phyloP scores from a whole-genome alignment of 2,329 filamentous ascomycete genomes.

The Penicillium thymicola region DNA sequence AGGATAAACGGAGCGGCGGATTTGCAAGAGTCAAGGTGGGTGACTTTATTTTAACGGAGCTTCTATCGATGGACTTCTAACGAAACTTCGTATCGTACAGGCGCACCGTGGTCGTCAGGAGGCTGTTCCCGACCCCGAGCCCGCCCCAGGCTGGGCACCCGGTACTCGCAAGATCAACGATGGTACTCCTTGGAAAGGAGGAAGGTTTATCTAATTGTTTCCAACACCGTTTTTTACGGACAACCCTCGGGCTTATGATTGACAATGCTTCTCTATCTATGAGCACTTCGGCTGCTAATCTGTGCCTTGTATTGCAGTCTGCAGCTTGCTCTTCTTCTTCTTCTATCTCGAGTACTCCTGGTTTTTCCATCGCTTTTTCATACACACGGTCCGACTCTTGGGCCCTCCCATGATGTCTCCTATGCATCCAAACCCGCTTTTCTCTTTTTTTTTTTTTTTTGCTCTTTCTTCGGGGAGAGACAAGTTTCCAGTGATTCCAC shows the following conservation, averaged over 20 bases:
- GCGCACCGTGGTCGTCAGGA: not conserved
- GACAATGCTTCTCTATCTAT: not conserved
- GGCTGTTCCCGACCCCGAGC: not conserved
- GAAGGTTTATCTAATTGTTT: not conserved
- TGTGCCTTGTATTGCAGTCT: not conserved
- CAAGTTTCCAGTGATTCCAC: not conserved
- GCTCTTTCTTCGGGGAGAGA: not conserved
- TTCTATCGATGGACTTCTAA: not conserved
- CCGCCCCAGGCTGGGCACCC: not conserved
- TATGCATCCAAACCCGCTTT: not conserved
- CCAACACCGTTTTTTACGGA: not conserved
- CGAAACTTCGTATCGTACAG: not conserved
- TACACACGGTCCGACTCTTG: not conserved
- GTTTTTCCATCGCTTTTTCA: not conserved
- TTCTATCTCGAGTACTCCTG: not conserved
- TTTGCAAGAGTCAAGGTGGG: conserved; percentile 5
- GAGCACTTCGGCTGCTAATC: not conserved
- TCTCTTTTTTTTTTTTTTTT: no score
- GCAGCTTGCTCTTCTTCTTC: not conserved
- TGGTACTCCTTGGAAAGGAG: not conserved
- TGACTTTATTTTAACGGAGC: not conserved
- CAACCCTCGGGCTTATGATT: not conserved
- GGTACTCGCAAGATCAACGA: not conserved
- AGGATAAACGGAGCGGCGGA: not conserved
- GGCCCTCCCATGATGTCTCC: no score